Evolutionary conservation across 2,329 filamentous ascomycete species (phyloP), one percentile per base, ranked within the genome.

Genomic region (Akanthomyces muscarius): DNA sequence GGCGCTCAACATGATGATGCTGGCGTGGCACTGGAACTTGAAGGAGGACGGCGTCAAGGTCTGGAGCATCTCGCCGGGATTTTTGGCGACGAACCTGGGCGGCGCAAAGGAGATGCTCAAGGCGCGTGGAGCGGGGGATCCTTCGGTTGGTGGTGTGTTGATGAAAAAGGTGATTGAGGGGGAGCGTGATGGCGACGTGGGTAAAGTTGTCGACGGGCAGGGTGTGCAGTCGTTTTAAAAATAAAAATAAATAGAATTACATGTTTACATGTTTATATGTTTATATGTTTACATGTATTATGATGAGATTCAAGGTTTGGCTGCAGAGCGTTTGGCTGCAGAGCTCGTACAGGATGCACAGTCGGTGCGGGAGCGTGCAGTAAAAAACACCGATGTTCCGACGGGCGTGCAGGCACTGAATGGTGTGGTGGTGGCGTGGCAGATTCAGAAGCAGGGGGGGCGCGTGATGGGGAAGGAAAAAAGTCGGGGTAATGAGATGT

Each of bases 1-100:
- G 0, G 80, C 75, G 0, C 68, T 82, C 64, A 81, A 81, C 65
- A 82, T 81, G 80, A 63, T 81, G 65, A 79, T 81, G 78, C 71
- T 74, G 5, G 77, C 80, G 63, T 82, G 78, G 76, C 63, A 69
- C 16, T 70, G 75, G 16, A 62, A 73, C 0, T 68, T 82, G 23
- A 71, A 69, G 21, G 71, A 73, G 7, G 78, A 80, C 44, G 74
- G 75, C 0, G 77, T 80, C 1, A 78, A 78, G 64, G 72, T 76
- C 1, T 80, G 72, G 71, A 68, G 68, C 38, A 66, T 80, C 6
- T 73, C 71, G 3, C 78, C 78, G 0, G 79, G 78, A 0, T 71
- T 74, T 54, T 68, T 81, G 25, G 77, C 76, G 0, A 81, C 77
- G 1, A 74, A 74, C 0, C 64, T 80, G 6, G 75, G 72, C 2